Conservation (phyloP, 164 flowering plant genomes). For the Cinnamomum chago region DNA sequence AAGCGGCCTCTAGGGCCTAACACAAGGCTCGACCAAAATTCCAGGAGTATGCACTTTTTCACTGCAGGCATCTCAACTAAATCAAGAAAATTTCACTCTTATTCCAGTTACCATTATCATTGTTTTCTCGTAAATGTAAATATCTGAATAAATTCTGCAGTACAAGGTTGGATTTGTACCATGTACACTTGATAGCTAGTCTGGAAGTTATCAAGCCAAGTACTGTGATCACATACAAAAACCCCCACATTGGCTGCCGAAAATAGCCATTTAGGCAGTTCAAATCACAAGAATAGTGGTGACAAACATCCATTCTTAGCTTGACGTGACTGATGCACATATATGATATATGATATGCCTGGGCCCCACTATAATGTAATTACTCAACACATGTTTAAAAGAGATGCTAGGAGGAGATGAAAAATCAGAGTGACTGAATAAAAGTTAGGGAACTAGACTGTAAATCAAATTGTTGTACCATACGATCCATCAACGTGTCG, state of each 20-base stretch:
- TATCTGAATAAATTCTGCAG: background rate
- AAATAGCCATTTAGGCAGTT: background rate
- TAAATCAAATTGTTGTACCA: slow-evolving; percentile 46
- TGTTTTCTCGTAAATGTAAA: background rate
- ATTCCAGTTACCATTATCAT: background rate
- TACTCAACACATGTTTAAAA: background rate
- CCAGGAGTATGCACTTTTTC: no score
- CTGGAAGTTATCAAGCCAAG: background rate
- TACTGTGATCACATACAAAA: background rate
- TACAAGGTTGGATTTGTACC: background rate
- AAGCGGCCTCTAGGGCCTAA: no score
- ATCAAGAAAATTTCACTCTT: background rate
- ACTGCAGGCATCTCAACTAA: no score
- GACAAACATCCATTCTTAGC: background rate
- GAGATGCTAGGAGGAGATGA: background rate
- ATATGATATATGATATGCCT: background rate
- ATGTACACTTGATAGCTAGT: background rate
- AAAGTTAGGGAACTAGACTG: background rate
- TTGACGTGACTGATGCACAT: background rate
- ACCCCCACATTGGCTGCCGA: background rate
- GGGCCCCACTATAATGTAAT: background rate
- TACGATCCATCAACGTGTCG: slow-evolving; percentile 97
- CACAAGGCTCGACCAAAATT: no score
- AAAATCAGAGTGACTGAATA: background rate
- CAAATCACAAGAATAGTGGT: background rate